A percentile compares a stretch with the other conserved stretches of the same genome.
phyloP scores from a whole-genome alignment of 257 asterid genomes.

The Przewalskia tangutica region DNA sequence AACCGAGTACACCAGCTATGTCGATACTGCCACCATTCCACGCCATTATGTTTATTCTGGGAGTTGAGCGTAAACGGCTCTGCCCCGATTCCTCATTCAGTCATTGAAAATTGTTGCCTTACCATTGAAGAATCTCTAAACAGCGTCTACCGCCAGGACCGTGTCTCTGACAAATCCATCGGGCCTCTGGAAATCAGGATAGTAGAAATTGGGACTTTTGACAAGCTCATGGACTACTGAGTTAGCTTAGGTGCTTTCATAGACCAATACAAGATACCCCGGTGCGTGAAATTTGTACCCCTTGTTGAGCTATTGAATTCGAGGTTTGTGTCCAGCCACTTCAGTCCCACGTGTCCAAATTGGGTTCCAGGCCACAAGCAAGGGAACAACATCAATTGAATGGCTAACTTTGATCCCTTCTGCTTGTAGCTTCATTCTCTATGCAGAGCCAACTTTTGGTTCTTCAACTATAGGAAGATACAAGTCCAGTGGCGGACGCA shows the following conservation, averaged over 20 bases:
- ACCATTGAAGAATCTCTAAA: slow-evolving; percentile 33
- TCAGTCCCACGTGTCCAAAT: slow-evolving; percentile 77
- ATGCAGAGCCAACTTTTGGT: neutral
- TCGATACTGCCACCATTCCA: slow-evolving; percentile 48
- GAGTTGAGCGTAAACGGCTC: slow-evolving; percentile 13
- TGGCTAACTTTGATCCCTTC: neutral
- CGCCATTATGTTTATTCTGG: slow-evolving; percentile 50
- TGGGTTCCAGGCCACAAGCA: slow-evolving; percentile 57
- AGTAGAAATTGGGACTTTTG: slow-evolving; percentile 40
- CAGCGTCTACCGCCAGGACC: slow-evolving; percentile 65
- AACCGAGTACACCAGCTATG: slow-evolving; percentile 75
- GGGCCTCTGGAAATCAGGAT: slow-evolving; percentile 64
- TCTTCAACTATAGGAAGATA: neutral
- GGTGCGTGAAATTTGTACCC: slow-evolving; percentile 76
- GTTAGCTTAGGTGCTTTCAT: slow-evolving; percentile 74
- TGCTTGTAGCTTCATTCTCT: neutral
- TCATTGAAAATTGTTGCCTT: slow-evolving; percentile 60
- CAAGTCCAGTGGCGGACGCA: too few relatives aligned
- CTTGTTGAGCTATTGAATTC: slow-evolving; percentile 60
- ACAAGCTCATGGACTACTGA: slow-evolving; percentile 83
- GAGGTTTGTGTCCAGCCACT: slow-evolving; percentile 35
- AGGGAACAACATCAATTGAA: slow-evolving; percentile 46
- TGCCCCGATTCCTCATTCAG: slow-evolving; percentile 55
- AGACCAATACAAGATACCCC: slow-evolving; percentile 18
- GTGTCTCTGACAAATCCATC: slow-evolving; percentile 47